phyloP scores from a whole-genome alignment of 129 eudicot genomes.

The Artemisia argyi region DNA sequence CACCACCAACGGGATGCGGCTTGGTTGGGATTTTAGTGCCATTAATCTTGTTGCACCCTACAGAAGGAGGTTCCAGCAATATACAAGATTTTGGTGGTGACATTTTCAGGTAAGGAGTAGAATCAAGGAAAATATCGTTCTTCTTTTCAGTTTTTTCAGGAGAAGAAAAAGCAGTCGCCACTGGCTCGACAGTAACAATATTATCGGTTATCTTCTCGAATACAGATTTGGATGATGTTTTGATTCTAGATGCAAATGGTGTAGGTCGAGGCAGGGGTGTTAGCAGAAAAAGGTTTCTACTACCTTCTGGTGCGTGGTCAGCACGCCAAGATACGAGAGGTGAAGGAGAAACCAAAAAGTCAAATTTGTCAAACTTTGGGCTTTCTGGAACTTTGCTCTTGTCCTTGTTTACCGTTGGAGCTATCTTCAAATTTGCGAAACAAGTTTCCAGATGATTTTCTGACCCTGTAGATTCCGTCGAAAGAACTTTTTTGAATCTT shows the following conservation, averaged over 20 bases:
- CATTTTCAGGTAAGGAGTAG: constrained; percentile 76
- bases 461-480: constrained; percentile 24
- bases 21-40: constrained; percentile 36
- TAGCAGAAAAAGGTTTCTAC: constrained; percentile 77
- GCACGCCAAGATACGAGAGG: constrained; percentile 98
- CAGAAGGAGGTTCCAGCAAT: constrained; percentile 69
- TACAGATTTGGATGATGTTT: constrained; percentile 38
- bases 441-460: constrained; percentile 43
- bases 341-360: constrained; percentile 83
- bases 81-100: constrained; percentile 83
- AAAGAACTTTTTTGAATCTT: constrained; percentile 54
- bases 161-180: constrained; percentile 30
- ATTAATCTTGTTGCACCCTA: constrained; percentile 33
- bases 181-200: constrained; percentile 18
- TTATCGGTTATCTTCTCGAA: constrained; percentile 21
- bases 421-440: constrained; percentile 28
- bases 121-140: constrained; percentile 40
- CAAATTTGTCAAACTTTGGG: constrained; percentile 44
- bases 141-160: constrained; percentile 35
- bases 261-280: constrained; percentile 74
- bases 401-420: constrained; percentile 27
- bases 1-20: constrained; percentile 41
- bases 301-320: constrained; percentile 51
- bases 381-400: constrained; percentile 35
- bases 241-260: constrained; percentile 45